These are phyloP conservation scores for Colletotrichum scovillei DNA, from an alignment of 2,329 filamentous ascomycete species.

Conservation along the genomic window DNA sequence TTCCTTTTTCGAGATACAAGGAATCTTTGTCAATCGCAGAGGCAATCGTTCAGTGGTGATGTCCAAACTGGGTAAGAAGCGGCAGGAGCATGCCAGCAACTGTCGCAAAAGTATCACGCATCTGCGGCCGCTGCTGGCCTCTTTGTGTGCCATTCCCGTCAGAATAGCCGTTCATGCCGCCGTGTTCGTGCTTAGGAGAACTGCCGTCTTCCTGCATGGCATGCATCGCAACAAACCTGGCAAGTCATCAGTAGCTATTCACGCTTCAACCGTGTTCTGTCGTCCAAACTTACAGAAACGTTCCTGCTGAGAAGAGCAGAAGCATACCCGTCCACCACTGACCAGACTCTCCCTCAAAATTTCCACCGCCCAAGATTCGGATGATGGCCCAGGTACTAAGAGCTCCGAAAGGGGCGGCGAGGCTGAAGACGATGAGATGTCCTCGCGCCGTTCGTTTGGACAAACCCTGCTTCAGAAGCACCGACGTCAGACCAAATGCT, in stretches of 20 bases:
- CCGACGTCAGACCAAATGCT: slow-evolving; percentile 91
- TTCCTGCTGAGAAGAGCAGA: slow-evolving; percentile 93
- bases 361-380: slow-evolving; percentile 74
- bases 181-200: slow-evolving; percentile 63
- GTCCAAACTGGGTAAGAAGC: slow-evolving; percentile 81
- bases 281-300: slow-evolving; percentile 79
- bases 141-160: slow-evolving; percentile 55
- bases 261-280: not conserved
- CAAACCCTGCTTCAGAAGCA: slow-evolving; percentile 89
- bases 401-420: slow-evolving; percentile 89
- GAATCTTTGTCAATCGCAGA: not conserved
- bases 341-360: slow-evolving; percentile 68
- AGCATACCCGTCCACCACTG: slow-evolving; percentile 94
- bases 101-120: slow-evolving; percentile 77
- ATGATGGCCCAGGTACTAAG: slow-evolving; percentile 85
- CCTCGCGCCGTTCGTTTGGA: slow-evolving; percentile 86
- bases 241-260: slow-evolving; percentile 1
- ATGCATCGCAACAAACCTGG: slow-evolving; percentile 96
- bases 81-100: slow-evolving; percentile 83
- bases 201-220: slow-evolving; percentile 86
- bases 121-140: slow-evolving; percentile 66
- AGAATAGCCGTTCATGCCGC: slow-evolving; percentile 63
- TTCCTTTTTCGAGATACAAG: not conserved
- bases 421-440: slow-evolving; percentile 90
- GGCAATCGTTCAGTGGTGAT: slow-evolving; percentile 67